A percentile compares a stretch with the other conserved stretches of the same genome.
phyloP scores from a whole-genome alignment of 2,329 filamentous ascomycete species.

The Paramyrothecium sp. region DNA sequence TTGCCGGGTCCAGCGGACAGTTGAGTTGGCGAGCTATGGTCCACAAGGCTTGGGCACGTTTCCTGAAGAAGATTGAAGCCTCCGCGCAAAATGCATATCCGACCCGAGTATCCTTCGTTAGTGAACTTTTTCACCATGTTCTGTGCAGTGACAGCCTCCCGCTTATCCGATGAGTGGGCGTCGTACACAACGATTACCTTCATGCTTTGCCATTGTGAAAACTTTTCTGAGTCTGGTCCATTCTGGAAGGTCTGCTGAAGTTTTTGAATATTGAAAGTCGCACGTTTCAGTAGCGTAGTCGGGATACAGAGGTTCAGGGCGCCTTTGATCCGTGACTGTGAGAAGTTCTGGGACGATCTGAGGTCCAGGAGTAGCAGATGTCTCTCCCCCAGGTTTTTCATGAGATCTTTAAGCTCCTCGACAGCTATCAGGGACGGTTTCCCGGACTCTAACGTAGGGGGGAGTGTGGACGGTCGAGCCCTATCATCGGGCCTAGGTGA shows the following conservation, averaged over 20 bases:
- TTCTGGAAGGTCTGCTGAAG: constrained; percentile 82
- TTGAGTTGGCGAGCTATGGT: constrained; percentile 41
- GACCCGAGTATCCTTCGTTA: constrained; percentile 76
- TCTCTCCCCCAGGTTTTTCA: constrained; percentile 39
- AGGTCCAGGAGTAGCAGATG: constrained; percentile 76
- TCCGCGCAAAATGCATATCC: constrained; percentile 72
- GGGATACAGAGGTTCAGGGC: constrained; percentile 93
- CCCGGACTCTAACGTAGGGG: constrained; percentile 43
- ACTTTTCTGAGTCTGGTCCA: constrained; percentile 66
- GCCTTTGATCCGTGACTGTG: constrained; percentile 70
- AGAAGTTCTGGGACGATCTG: constrained; percentile 80
- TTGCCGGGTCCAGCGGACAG: constrained; percentile 7
- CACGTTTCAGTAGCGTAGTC: constrained; percentile 86
- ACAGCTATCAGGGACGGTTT: constrained; percentile 52
- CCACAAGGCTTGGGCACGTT: constrained; percentile 64
- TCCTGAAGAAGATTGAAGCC: constrained; percentile 76
- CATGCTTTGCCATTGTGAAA: constrained; percentile 72
- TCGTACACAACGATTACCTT: constrained; percentile 88
- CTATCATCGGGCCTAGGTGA: constrained; percentile 20
- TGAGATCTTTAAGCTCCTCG: constrained; percentile 53
- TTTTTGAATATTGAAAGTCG: constrained; percentile 86
- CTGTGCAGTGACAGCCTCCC: constrained; percentile 75
- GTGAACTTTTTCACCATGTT: constrained; percentile 95
- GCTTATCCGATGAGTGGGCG: constrained; percentile 69
- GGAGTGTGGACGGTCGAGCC: constrained; percentile 50